Evolutionary conservation across 192 early-diverging fungal species (phyloP), one percentile per base, ranked within the genome.

Genomic region (Coemansia sp.): DNA sequence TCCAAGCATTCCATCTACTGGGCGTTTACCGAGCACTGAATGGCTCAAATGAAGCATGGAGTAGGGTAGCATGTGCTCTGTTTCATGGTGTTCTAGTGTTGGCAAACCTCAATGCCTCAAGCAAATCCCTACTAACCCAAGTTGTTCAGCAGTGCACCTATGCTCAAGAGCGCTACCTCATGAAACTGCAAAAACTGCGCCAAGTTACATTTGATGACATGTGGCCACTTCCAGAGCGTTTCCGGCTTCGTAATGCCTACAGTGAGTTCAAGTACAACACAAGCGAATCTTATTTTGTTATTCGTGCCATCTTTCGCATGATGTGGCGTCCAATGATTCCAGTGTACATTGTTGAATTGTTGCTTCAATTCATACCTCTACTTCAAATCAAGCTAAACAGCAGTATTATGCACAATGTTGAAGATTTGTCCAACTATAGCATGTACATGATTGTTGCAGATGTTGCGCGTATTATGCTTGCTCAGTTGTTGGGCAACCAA

Each of bases 301-400:
- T 82, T 3, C 75, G 69, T 1, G 80, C 80, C 6, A 66, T 82
- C 18, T 33, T 73, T 6, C 65, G 72, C 4, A 57, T 68, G 68
- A 66, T 67, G 16, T 82, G 79, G 79, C 71, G 72, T 5, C 65
- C 71, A 10, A 59, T 82, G 44, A 27, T 74, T 27, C 79, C 75
- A 4, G 16, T 74, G n/a, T 82, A 73, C 40, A 47, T 74, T 8
- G 38, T 63, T 4, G 65, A 64, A 11, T 59, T 38, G 29, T 15
- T 77, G n/a, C 12, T 68, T 0, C 51, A 70, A 31, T 47, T 52
- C 2, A 40, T 66, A 2, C n/a, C 24, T 16, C 43, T 77, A 5
- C 20, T 41, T 18, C 13, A 44, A 8, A 44, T 62, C 15, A 36
- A 46, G n/a, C 18, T 74, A n/a, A 57, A 60, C 20, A 54, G 64